These are phyloP conservation scores for Starmerella stigmatis DNA, from an alignment of 805 yeast genomes.

Conservation along the genomic window DNA sequence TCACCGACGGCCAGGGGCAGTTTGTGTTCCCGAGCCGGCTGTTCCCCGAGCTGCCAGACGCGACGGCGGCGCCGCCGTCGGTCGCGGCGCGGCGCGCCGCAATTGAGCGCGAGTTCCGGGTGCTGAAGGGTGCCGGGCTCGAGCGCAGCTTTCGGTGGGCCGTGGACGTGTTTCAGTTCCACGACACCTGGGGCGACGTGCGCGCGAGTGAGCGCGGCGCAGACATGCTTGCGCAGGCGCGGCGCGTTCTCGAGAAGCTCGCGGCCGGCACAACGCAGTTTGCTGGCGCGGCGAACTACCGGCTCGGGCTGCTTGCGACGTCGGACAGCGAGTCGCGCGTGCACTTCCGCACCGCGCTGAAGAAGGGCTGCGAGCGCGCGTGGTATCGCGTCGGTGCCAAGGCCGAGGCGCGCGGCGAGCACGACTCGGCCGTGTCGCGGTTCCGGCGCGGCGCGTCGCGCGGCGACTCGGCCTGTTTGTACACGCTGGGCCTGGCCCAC, in stretches of 20 bases:
- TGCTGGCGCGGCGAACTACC: slow-evolving; percentile 22
- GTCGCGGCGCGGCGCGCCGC: slow-evolving; percentile 11
- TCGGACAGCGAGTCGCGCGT: slow-evolving; percentile 7
- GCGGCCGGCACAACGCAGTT: slow-evolving; percentile 15
- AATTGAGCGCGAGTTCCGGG: slow-evolving; percentile 4
- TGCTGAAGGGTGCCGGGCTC: slow-evolving; percentile 5
- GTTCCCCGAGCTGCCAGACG: slow-evolving; percentile 25
- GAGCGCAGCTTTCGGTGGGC: slow-evolving; percentile 27
- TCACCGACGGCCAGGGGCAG: slow-evolving; percentile 24
- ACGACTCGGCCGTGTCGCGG: slow-evolving; percentile 27
- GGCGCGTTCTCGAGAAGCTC: slow-evolving; percentile 20
- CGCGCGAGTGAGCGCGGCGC: background rate
- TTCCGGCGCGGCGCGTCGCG: slow-evolving; percentile 31
- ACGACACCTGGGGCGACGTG: too few relatives aligned
- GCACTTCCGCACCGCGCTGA: slow-evolving; percentile 26
- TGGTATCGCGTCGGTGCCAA: slow-evolving; percentile 31
- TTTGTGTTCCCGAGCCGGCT: slow-evolving; percentile 29
- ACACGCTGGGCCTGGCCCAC: slow-evolving; percentile 31
- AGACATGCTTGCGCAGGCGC: slow-evolving; percentile 23
- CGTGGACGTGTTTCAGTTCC: slow-evolving; percentile 24
- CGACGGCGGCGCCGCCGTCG: slow-evolving; percentile 12
- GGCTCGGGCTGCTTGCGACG: slow-evolving; percentile 2
- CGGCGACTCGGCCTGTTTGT: slow-evolving; percentile 34
- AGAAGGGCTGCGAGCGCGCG: slow-evolving; percentile 29
- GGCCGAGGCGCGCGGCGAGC: slow-evolving; percentile 29